phyloP scores from a whole-genome alignment of 352 stramenopile species.

The Globisporangium nodosum region DNA sequence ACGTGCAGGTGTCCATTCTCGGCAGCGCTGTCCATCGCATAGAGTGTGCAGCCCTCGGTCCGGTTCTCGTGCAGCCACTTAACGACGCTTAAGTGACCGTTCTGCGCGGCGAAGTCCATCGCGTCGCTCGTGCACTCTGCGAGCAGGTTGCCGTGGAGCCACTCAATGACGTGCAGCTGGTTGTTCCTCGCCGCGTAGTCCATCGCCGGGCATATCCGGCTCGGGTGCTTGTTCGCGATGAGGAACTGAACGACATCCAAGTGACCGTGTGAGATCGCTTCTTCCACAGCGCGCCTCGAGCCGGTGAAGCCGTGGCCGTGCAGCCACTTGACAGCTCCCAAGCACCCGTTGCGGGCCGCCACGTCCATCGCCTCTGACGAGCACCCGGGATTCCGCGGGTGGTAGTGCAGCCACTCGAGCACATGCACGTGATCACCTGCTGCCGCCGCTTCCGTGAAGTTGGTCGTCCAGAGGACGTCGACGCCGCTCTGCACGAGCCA shows the following conservation, averaged over 20 bases:
- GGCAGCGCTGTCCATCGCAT: constrained; percentile 8
- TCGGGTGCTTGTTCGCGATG: background rate
- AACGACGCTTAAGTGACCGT: constrained; percentile 38
- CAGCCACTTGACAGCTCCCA: constrained; percentile 4
- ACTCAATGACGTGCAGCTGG: constrained; percentile 4
- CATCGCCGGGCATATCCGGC: constrained; percentile 7
- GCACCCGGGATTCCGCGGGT: background rate
- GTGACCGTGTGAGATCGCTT: constrained; percentile 4
- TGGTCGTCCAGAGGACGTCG: constrained; percentile 6
- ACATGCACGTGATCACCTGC: background rate
- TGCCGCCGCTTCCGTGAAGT: constrained; percentile 2
- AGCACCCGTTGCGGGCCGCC: background rate
- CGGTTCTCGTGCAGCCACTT: constrained; percentile 53
- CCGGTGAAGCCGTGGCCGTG: background rate
- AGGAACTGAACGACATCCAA: constrained; percentile 6
- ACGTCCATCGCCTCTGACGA: constrained; percentile 4
- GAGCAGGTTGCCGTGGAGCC: constrained; percentile 7
- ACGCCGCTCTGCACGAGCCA: background rate
- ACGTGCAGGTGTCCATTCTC: constrained; percentile 38
- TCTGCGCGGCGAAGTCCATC: constrained; percentile 19
- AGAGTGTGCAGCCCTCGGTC: constrained; percentile 7
- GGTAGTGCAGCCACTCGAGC: constrained; percentile 2
- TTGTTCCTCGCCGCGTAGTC: constrained; percentile 9
- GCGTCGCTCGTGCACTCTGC: constrained; percentile 10
- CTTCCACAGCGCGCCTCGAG: constrained; percentile 5